Conservation (phyloP, 306 rosid species). For the Cucumis sativus region DNA sequence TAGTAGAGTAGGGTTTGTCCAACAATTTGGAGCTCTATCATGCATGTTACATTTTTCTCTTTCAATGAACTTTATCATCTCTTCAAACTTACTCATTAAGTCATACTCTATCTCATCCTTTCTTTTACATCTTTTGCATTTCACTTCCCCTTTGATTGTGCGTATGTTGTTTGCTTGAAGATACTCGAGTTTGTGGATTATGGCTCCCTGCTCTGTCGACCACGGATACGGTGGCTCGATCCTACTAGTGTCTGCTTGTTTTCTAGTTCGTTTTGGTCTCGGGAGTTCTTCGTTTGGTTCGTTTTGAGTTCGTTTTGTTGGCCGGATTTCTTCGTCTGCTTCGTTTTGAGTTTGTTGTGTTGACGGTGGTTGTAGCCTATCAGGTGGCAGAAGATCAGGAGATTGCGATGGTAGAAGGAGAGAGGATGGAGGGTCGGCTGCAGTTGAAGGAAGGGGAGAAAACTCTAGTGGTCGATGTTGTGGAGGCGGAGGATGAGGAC, state of each 20-base stretch:
- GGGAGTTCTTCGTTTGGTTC: neutral
- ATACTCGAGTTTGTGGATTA: neutral
- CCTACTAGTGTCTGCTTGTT: neutral
- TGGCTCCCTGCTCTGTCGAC: conserved; percentile 32
- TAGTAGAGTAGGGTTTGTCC: conserved; percentile 22
- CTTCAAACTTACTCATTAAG: neutral
- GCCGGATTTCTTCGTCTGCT: neutral
- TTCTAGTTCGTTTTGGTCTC: neutral
- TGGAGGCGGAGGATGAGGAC: too few relatives aligned
- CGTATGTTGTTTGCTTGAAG: neutral
- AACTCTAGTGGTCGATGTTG: too few relatives aligned
- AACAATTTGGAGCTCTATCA: conserved; percentile 28
- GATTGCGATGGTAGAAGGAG: too few relatives aligned
- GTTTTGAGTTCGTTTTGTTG: neutral
- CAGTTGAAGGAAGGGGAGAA: too few relatives aligned
- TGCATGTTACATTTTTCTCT: neutral
- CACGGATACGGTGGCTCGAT: conserved; percentile 29
- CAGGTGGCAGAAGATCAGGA: too few relatives aligned
- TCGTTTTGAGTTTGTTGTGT: too few relatives aligned
- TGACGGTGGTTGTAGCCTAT: too few relatives aligned
- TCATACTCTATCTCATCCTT: conserved; percentile 9
- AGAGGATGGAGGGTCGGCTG: too few relatives aligned
- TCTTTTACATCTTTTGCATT: conserved; percentile 27
- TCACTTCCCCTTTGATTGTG: conserved; percentile 16
- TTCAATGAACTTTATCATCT: neutral